Evolutionary conservation across 805 yeast species (phyloP).

Genomic region (Tetrapisispora arboricola): DNA sequence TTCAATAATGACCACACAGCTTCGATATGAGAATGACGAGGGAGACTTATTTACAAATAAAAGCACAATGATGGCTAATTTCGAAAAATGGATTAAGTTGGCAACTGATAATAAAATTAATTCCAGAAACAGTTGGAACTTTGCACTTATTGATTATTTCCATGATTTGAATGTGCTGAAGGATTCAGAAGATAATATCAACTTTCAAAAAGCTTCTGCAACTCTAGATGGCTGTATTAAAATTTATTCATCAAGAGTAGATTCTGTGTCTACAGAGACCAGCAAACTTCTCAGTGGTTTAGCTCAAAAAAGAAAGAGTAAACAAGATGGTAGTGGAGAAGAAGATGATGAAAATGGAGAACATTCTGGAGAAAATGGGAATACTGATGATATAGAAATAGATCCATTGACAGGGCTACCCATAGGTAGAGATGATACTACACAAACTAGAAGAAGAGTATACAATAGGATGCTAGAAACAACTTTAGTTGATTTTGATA

Average conservation of each 20-base stretch:
- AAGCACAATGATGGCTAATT: slow-evolving; percentile 41
- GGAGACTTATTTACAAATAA: slow-evolving; percentile 20
- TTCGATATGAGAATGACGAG: slow-evolving; percentile 11
- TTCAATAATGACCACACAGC: slow-evolving; percentile 14
- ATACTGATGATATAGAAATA: slow-evolving; percentile 20
- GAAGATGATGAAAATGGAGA: slow-evolving; percentile 19
- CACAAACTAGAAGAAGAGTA: slow-evolving; percentile 18
- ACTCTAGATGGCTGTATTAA: slow-evolving; percentile 92
- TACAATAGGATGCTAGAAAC: slow-evolving; percentile 29
- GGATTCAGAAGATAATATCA: slow-evolving; percentile 67
- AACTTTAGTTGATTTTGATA: slow-evolving; percentile 42
- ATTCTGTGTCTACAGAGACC: slow-evolving; percentile 84
- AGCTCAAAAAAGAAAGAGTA: slow-evolving; percentile 34
- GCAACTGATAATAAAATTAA: slow-evolving; percentile 81
- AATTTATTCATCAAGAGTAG: slow-evolving; percentile 83
- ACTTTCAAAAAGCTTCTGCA: slow-evolving; percentile 84
- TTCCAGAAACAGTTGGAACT: slow-evolving; percentile 78
- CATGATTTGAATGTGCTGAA: slow-evolving; percentile 67
- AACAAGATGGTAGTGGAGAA: slow-evolving; percentile 13
- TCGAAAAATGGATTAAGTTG: slow-evolving; percentile 73
- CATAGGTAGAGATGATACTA: slow-evolving; percentile 15
- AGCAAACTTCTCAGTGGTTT: slow-evolving; percentile 73
- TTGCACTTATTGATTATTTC: slow-evolving; percentile 85
- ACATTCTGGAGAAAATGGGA: slow-evolving; percentile 16
- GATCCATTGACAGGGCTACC: slow-evolving; percentile 30